phyloP scores from a whole-genome alignment of 805 yeast genomes.

The Kluyveromyces siamensis region DNA sequence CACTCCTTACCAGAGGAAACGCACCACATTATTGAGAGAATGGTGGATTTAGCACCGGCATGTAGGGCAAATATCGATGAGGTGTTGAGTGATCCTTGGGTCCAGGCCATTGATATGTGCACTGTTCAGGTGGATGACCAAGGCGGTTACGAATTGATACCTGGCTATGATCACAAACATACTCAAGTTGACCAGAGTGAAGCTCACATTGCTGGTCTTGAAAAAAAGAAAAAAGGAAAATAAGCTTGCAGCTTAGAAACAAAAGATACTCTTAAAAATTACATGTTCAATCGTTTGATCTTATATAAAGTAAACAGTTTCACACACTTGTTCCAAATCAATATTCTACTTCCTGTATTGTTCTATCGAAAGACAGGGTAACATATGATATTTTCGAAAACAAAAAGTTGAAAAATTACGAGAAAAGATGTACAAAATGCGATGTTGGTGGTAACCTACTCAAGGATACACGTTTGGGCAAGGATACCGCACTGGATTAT shows the following conservation, averaged over 20 bases:
- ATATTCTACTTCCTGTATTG: background rate
- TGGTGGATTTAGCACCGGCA: slow-evolving; percentile 83
- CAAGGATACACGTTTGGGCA: background rate
- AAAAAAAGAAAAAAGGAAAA: slow-evolving; percentile 55
- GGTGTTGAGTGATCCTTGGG: slow-evolving; percentile 65
- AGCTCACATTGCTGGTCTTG: slow-evolving; percentile 91
- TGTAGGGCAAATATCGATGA: slow-evolving; percentile 77
- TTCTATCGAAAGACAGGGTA: background rate
- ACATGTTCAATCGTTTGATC: background rate
- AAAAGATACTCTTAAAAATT: background rate
- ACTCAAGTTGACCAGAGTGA: slow-evolving; percentile 87
- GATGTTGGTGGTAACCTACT: too few species aligned
- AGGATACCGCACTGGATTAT: slow-evolving; percentile 6
- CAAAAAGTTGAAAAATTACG: background rate
- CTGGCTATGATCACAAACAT: slow-evolving; percentile 61
- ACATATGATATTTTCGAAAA: background rate
- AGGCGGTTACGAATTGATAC: slow-evolving; percentile 31
- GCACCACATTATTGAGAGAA: slow-evolving; percentile 56
- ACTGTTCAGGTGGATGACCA: slow-evolving; percentile 37
- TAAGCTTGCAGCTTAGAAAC: background rate
- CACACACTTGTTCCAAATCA: background rate
- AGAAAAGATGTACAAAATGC: background rate
- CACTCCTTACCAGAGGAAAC: slow-evolving; percentile 65
- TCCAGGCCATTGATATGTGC: slow-evolving; percentile 59
- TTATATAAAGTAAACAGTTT: background rate